phyloP scores from a whole-genome alignment of 1,284 basidiomycete species.

The Apiotrichum domesticum region DNA sequence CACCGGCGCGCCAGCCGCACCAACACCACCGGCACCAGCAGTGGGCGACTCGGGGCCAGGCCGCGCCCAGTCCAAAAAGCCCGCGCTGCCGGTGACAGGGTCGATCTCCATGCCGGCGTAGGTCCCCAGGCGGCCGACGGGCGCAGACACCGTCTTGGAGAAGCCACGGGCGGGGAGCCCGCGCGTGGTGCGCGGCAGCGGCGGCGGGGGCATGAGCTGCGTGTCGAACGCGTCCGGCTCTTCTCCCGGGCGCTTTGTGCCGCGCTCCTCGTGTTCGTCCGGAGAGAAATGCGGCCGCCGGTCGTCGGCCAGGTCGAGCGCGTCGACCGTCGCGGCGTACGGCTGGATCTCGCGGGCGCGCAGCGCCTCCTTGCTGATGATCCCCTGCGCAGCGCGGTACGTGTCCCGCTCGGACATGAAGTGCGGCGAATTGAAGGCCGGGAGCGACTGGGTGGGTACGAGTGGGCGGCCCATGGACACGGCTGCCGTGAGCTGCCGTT shows the following conservation, averaged over 20 bases:
- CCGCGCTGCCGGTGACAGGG: neutral
- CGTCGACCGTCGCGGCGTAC: constrained; percentile 9
- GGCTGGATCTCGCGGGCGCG: constrained; percentile 31
- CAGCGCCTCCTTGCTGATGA: constrained; percentile 28
- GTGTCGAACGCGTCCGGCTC: neutral
- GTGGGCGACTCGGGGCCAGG: too few relatives aligned
- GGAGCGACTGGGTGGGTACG: constrained; percentile 32
- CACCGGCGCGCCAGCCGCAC: neutral
- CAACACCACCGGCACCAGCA: too few relatives aligned
- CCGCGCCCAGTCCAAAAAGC: too few relatives aligned
- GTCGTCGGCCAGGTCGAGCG: constrained; percentile 10
- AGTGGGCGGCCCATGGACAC: constrained; percentile 28
- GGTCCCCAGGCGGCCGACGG: constrained; percentile 27
- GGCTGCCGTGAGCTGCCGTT: constrained; percentile 1
- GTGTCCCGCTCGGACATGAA: constrained; percentile 20
- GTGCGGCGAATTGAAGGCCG: constrained; percentile 12
- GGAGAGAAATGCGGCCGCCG: too few relatives aligned
- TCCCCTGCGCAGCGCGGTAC: constrained; percentile 18
- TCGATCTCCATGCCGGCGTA: constrained; percentile 37
- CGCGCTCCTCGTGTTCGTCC: constrained; percentile 1
- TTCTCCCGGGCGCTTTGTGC: constrained; percentile 13
- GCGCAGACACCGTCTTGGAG: constrained; percentile 35
- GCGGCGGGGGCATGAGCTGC: neutral
- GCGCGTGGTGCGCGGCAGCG: constrained; percentile 4
- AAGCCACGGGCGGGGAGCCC: constrained; percentile 12